A percentile compares a stretch with the other conserved stretches of the same genome.
phyloP scores from a whole-genome alignment of 306 rosid species.

The Senna siamea region DNA sequence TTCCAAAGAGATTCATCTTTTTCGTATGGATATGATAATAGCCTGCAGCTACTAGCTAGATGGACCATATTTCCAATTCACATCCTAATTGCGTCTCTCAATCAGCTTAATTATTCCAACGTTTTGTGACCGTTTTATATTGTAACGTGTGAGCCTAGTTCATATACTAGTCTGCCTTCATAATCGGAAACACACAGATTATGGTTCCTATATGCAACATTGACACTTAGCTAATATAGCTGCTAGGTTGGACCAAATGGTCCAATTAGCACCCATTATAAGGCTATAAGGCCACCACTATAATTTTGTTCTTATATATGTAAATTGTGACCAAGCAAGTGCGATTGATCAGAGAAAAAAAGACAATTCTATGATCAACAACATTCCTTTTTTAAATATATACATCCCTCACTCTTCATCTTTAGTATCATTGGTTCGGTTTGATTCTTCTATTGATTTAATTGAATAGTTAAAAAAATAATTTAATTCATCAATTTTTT shows the following conservation, averaged over 20 bases:
- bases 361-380: neutral
- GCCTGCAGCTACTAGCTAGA: neutral
- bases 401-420: neutral
- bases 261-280: neutral
- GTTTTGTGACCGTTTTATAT: too few species aligned
- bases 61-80: constrained; percentile 23
- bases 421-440: too few species aligned
- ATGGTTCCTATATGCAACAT: neutral
- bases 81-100: neutral
- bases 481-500: too few species aligned
- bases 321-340: neutral
- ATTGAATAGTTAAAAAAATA: too few species aligned
- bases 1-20: neutral
- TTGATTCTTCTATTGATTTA: too few species aligned
- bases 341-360: neutral
- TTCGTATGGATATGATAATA: neutral
- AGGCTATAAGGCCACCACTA: neutral
- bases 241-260: constrained; percentile 15
- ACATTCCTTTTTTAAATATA: too few species aligned
- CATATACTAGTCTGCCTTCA: neutral
- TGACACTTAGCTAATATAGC: neutral
- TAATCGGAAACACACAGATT: neutral
- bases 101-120: too few species aligned
- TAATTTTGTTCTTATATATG: neutral
- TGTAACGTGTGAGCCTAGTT: neutral